Conservation (phyloP, 139 green algal species). For the Tetraselmis chui region DNA sequence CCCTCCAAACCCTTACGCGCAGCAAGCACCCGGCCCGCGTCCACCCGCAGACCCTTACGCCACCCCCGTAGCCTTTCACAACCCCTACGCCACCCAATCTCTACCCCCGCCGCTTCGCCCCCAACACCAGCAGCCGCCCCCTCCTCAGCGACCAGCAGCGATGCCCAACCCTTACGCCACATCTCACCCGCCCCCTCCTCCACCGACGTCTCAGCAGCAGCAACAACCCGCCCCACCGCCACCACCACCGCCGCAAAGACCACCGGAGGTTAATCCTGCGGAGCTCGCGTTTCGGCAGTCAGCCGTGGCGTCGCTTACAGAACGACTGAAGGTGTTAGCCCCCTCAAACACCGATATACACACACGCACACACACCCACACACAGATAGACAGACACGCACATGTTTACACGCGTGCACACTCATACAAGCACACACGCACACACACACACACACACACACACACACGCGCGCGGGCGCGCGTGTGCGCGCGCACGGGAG, state of each 20-base stretch:
- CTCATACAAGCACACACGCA: too few relatives aligned
- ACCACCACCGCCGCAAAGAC: constrained; percentile 6
- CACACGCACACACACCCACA: too few relatives aligned
- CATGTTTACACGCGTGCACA: too few relatives aligned
- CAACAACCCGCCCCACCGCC: constrained; percentile 6
- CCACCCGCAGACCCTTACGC: not conserved
- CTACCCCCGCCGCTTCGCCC: too few relatives aligned
- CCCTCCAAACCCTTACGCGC: not conserved
- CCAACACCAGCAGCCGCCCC: not conserved
- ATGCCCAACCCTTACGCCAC: constrained; percentile 8
- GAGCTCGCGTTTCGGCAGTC: constrained; percentile 34
- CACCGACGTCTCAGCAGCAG: not conserved
- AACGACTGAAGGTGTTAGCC: constrained; percentile 14
- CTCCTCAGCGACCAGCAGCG: not conserved
- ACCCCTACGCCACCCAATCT: constrained; percentile 23
- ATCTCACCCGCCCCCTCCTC: constrained; percentile 3
- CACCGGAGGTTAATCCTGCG: constrained; percentile 3
- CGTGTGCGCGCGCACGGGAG: too few relatives aligned
- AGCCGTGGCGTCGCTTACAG: constrained; percentile 21
- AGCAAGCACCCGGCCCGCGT: too few relatives aligned
- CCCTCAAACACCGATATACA: too few relatives aligned
- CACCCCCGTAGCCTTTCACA: constrained; percentile 3
- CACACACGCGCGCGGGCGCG: too few relatives aligned
- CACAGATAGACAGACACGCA: too few relatives aligned
- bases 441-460: too few relatives aligned